These are phyloP conservation scores for Metroxylon sagu DNA, from an alignment of 176 grass and related monocot genomes.

Conservation along the genomic window DNA sequence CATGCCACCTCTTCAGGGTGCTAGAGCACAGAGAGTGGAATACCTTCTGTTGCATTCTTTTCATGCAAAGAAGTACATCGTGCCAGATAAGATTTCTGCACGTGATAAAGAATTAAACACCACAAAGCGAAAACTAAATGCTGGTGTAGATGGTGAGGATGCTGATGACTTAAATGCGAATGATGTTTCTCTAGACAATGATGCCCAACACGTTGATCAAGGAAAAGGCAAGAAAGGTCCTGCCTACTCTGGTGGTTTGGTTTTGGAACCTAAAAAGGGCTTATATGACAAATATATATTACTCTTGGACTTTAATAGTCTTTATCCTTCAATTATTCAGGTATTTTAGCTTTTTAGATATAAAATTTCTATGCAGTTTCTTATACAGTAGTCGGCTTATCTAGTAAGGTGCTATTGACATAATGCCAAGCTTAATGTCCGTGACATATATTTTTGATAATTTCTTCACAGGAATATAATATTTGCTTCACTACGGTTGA, in stretches of 20 bases:
- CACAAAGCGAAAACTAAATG: slow-evolving; percentile 71
- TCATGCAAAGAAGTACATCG: slow-evolving; percentile 82
- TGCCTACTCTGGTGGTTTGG: slow-evolving; percentile 89
- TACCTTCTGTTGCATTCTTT: slow-evolving; percentile 90
- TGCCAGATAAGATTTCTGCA: slow-evolving; percentile 66
- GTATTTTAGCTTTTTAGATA: slow-evolving; percentile 18
- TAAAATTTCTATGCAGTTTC: no score
- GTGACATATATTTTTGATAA: background rate
- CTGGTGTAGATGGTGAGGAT: slow-evolving; percentile 37
- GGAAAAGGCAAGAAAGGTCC: slow-evolving; percentile 74
- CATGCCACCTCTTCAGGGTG: slow-evolving; percentile 49
- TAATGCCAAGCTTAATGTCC: no score
- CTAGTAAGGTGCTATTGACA: no score
- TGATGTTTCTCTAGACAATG: slow-evolving; percentile 41
- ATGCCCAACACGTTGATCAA: slow-evolving; percentile 48
- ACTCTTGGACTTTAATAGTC: slow-evolving; percentile 94
- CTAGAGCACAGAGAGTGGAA: slow-evolving; percentile 94
- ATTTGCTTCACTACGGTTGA: slow-evolving; percentile 98
- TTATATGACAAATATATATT: slow-evolving; percentile 95
- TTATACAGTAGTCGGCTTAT: no score
- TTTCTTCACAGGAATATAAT: slow-evolving; percentile 69
- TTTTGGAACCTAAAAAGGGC: slow-evolving; percentile 97
- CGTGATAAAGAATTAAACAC: slow-evolving; percentile 43
- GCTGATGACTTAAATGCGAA: slow-evolving; percentile 26
- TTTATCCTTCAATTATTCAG: slow-evolving; percentile 99